Base-by-base conservation (phyloP, 23 red algal species). In the Gracilaria caudata region DNA sequence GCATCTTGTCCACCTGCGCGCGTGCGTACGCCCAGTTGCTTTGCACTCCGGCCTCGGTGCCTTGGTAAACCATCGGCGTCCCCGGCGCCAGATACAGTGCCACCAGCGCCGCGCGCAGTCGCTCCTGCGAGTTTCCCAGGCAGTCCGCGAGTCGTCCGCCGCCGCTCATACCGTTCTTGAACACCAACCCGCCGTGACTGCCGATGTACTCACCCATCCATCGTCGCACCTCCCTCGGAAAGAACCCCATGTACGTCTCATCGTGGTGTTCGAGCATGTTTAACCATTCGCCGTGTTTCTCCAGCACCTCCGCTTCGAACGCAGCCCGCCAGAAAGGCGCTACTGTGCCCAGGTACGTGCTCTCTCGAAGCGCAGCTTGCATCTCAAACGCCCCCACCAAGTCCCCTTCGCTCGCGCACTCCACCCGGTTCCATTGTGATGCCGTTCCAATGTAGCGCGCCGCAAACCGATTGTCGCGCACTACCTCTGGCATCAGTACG, bases 181-280 rank as follows among this genome's bases (percentile, higher is more conserved):
- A 94, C 38, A 98, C 86, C 26, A 91, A 28, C 23, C 87, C 92
- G n/a, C 80, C 74, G 72, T 81, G 85, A 13, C 29, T 71, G 33
- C 64, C 44, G 39, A 98, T 93, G 73, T 86, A 98, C 39, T 84
- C 86, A 0, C 36, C 60, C 24, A 94, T 34, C 38, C 84, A 82
- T 26, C 44, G 51, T 16, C 96, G 82, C 20, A 93, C 82, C 65
- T 88, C 86, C 46, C 49, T 45, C 0, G 79, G 77, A 24, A 71
- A 93, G 40, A 95, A 90, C 12, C 89, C 83, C 81, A 98, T 35
- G 58, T 90, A 92, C 0, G 71, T 90, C 68, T 95, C 96, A 57
- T 95, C 96, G 82, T 98, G 89, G 53, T 98, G 92, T 55, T 92
- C 96, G 5, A 98, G 60, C 47, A 89, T 23, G 46, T 93, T 93